A percentile compares a stretch with the other conserved stretches of the same genome.
phyloP scores from a whole-genome alignment of 2,329 filamentous ascomycete species.

The Rugonectria rugulosa region DNA sequence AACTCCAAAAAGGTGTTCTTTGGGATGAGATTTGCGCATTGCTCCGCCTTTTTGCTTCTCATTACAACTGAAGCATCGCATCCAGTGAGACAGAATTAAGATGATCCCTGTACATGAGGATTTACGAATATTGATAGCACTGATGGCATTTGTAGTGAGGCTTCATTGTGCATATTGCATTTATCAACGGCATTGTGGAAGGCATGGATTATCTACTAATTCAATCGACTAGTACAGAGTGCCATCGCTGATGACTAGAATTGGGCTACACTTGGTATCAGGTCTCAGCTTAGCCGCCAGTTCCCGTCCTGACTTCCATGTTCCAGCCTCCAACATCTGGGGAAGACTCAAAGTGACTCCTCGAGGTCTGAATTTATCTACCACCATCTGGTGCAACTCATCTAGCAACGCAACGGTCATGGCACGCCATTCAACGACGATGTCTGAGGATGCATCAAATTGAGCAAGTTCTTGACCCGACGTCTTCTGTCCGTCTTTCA shows the following conservation, averaged over 20 bases:
- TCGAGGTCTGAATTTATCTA: conserved; percentile 43
- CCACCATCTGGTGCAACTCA: conserved; percentile 53
- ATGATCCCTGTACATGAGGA: too few relatives aligned
- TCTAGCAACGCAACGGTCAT: conserved; percentile 66
- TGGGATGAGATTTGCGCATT: too few relatives aligned
- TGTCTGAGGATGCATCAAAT: conserved; percentile 62
- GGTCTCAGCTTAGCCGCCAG: conserved; percentile 80
- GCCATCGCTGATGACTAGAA: conserved; percentile 81
- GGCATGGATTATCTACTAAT: too few relatives aligned
- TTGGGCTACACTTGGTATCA: conserved; percentile 82
- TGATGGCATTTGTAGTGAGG: too few relatives aligned
- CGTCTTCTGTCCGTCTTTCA: conserved; percentile 50
- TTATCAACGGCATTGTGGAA: too few relatives aligned
- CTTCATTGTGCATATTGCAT: too few relatives aligned
- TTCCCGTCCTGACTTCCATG: conserved; percentile 75
- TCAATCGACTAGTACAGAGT: conserved; percentile 71
- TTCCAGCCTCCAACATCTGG: conserved; percentile 61
- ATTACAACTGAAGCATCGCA: too few relatives aligned
- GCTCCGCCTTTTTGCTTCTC: too few relatives aligned
- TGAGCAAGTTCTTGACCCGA: conserved; percentile 55
- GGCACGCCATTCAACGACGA: conserved; percentile 67
- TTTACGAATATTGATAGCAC: too few relatives aligned
- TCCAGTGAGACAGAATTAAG: too few relatives aligned
- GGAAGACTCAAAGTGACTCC: conserved; percentile 53
- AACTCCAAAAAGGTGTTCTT: too few relatives aligned